Evolutionary conservation across 1,139 yeast genomes (phyloP).

Genomic region (Blastobotrys indianensis): DNA sequence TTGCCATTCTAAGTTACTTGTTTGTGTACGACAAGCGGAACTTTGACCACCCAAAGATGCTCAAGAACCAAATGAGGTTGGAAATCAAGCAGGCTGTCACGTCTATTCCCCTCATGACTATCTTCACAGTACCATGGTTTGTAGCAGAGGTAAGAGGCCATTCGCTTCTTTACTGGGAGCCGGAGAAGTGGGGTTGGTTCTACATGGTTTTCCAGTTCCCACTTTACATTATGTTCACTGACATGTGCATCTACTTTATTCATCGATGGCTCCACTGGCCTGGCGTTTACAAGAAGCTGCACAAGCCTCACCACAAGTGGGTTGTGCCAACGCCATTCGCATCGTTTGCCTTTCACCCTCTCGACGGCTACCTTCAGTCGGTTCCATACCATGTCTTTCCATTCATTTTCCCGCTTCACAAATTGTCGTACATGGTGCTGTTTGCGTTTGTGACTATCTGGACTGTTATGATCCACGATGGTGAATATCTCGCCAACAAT

Average conservation of each 20-base stretch:
- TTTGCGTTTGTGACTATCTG: conserved; percentile 92
- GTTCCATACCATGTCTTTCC: conserved; percentile 91
- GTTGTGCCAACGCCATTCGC: conserved; percentile 97
- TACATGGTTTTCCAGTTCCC: conserved; percentile 64
- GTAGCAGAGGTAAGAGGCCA: conserved; percentile 75
- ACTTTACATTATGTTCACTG: conserved; percentile 81
- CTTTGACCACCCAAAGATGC: conserved; percentile 91
- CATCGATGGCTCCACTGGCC: conserved; percentile 96
- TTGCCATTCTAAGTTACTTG: conserved; percentile 67
- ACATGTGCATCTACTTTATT: conserved; percentile 81
- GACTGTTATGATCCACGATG: conserved; percentile 99
- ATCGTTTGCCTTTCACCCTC: conserved; percentile 97
- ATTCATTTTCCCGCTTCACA: conserved; percentile 85
- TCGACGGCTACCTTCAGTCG: conserved; percentile 91
- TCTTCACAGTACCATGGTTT: conserved; percentile 85
- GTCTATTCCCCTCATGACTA: conserved; percentile 86
- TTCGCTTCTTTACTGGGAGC: conserved; percentile 66
- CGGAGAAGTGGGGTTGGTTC: conserved; percentile 62
- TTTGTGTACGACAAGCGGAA: conserved; percentile 81
- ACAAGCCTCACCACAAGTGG: conserved; percentile 99
- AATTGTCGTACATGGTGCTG: conserved; percentile 68
- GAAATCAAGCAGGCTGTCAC: conserved; percentile 74
- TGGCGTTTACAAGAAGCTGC: conserved; percentile 70
- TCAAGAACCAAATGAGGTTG: conserved; percentile 82
- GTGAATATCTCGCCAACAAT: conserved; percentile 87